These are phyloP conservation scores for Pezicula rhizophila DNA, from an alignment of 2,329 filamentous ascomycete genomes.

Conservation along the genomic window DNA sequence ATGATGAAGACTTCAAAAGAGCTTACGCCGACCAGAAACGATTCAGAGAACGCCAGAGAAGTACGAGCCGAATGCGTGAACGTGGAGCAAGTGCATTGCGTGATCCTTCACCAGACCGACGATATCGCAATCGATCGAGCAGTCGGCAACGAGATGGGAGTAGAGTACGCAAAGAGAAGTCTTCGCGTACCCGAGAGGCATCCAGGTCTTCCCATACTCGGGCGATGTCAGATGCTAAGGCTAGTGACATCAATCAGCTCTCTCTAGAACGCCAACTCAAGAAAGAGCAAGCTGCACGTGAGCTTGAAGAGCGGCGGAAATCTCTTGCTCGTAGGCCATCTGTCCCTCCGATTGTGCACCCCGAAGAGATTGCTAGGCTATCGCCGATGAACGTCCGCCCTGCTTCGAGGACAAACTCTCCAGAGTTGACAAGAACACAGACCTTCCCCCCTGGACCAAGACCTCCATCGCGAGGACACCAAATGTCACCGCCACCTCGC, in stretches of 20 bases:
- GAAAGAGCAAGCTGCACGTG: constrained; percentile 72
- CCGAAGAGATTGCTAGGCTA: constrained; percentile 43
- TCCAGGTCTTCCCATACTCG: constrained; percentile 23
- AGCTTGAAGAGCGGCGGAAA: constrained; percentile 81
- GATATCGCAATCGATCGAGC: constrained; percentile 25
- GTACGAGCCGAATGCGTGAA: constrained; percentile 37
- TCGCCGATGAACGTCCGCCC: constrained; percentile 23
- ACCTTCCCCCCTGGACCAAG: constrained; percentile 10
- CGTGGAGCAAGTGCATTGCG: constrained; percentile 25
- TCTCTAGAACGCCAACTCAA: constrained; percentile 58
- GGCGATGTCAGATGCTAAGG: constrained; percentile 39
- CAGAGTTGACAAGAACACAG: constrained; percentile 17
- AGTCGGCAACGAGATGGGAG: constrained; percentile 23
- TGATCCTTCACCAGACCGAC: constrained; percentile 23
- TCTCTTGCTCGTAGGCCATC: constrained; percentile 77
- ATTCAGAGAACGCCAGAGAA: constrained; percentile 51
- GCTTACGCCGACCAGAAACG: constrained; percentile 48
- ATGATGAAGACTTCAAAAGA: constrained; percentile 54
- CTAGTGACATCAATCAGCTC: constrained; percentile 48
- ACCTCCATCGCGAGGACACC: constrained; percentile 30
- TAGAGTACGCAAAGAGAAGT: constrained; percentile 15
- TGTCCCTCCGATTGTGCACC: constrained; percentile 74
- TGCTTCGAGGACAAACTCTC: constrained; percentile 8
- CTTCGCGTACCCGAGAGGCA: constrained; percentile 16
- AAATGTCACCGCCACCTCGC: constrained; percentile 40